Base-by-base conservation (phyloP, 2,329 filamentous ascomycete species). In the Alternaria arbusti region DNA sequence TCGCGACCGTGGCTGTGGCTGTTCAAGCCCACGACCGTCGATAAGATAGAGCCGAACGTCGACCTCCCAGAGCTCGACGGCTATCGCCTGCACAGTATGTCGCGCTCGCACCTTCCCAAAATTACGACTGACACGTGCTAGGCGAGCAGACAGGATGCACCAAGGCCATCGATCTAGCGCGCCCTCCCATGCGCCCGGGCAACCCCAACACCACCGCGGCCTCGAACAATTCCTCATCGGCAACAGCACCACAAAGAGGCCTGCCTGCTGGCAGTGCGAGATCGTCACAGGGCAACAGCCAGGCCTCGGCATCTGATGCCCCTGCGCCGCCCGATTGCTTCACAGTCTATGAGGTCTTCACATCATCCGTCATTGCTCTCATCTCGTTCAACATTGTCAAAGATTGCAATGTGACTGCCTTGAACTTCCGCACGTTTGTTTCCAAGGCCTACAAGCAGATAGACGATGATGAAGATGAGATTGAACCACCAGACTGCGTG, bases 391-490 rank as follows among this genome's bases (percentile, higher is more conserved):
- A 70, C 49, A 61, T 80, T 46, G 76, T 77, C 59, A 74, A 70
- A 61, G 70, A 79, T 57, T 71, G 76, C 50, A 64, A 70, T 28
- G 71, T 74, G 23, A 68, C 77, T 61, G 74, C 78, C 23, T 66
- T 81, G 44, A 80, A 81, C 60, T 77, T 74, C 61, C 74, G 79
- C 44, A 80, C 78, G 49, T 77, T 81, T 40, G 54, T 77, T 45
- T 75, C 77, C 40, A 72, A 68, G 55, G 66, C 72, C 30, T 36
- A 55, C 57, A n/a, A 46, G 45, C 61, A 49, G 22, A 54, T 65
- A 43, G 49, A 68, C 8, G 12, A 63, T 23, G 60, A 63, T 12
- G 57, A 58, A 5, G 23, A 55, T 52, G 61, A 64, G 9, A 28
- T 64, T 52, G 55, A 62, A 13, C 20, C 43, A 13, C 28, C 36